These are phyloP conservation scores for Plenodomus lindquistii DNA, from an alignment of 2,329 filamentous ascomycete species.

Conservation along the genomic window DNA sequence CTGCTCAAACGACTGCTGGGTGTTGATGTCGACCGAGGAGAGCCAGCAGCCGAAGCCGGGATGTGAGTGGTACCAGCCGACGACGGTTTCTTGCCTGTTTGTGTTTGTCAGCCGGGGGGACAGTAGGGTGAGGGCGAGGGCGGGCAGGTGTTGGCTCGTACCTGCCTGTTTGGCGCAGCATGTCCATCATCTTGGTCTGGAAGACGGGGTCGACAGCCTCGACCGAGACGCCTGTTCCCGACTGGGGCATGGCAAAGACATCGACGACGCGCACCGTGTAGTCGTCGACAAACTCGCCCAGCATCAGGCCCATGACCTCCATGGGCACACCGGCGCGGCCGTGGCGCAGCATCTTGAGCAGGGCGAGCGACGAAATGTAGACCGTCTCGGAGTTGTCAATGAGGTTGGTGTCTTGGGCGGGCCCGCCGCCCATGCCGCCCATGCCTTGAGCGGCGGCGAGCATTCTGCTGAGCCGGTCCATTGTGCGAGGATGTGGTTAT, in stretches of 20 bases:
- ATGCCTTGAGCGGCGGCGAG: conserved; percentile 71
- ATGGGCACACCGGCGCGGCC: conserved; percentile 97
- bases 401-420: conserved; percentile 72
- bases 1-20: conserved; percentile 99
- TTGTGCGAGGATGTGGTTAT: conserved; percentile 44
- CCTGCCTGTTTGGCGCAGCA: conserved; percentile 96
- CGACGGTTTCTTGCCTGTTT: conserved; percentile 86
- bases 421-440: conserved; percentile 65
- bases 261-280: conserved; percentile 98
- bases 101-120: conserved; percentile 19
- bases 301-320: conserved; percentile 99
- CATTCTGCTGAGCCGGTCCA: conserved; percentile 93
- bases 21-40: conserved; percentile 98
- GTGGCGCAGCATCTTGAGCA: conserved; percentile 98
- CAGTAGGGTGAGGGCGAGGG: not conserved
- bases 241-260: conserved; percentile 99
- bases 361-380: conserved; percentile 95
- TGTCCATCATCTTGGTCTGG: conserved; percentile 99
- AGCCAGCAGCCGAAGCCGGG: conserved; percentile 99
- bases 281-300: conserved; percentile 98
- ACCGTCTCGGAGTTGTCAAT: conserved; percentile 99
- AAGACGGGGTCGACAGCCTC: conserved; percentile 98
- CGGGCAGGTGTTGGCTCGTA: too few relatives aligned
- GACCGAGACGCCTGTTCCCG: conserved; percentile 95
- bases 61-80: conserved; percentile 99